phyloP scores from a whole-genome alignment of 208 protist species.

The Trypanosoma brucei region DNA sequence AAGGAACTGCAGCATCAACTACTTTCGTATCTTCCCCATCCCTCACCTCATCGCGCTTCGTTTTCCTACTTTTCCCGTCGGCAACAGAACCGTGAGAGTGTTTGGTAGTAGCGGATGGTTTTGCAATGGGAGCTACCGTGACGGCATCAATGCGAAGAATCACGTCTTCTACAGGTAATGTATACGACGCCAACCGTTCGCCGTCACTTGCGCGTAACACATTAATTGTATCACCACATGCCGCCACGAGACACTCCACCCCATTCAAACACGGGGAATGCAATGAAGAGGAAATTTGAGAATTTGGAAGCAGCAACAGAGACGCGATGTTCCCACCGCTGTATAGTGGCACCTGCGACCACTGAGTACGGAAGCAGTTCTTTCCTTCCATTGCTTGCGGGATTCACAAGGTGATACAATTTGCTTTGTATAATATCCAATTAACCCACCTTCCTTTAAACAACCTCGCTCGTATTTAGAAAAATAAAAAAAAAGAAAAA shows the following conservation, averaged over 20 bases:
- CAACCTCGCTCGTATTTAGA: background rate
- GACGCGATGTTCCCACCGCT: conserved; percentile 78
- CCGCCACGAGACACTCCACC: conserved; percentile 59
- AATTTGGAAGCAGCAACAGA: conserved; percentile 31
- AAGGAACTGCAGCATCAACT: conserved; percentile 16
- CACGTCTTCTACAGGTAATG: conserved; percentile 75
- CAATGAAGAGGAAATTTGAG: background rate
- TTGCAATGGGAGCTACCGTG: conserved; percentile 26
- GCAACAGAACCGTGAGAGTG: background rate
- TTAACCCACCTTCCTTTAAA: too few relatives aligned
- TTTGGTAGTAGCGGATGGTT: background rate
- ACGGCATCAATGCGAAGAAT: conserved; percentile 82
- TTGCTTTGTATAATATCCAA: too few relatives aligned
- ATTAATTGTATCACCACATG: conserved; percentile 84
- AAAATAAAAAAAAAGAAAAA: conserved; percentile 8
- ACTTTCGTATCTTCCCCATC: conserved; percentile 9
- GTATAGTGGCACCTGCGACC: conserved; percentile 82
- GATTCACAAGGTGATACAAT: background rate
- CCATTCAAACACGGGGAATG: conserved; percentile 6
- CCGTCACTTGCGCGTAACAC: conserved; percentile 52
- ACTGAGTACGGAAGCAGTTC: conserved; percentile 82
- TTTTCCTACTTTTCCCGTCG: conserved; percentile 2
- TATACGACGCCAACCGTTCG: conserved; percentile 62
- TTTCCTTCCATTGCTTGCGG: conserved; percentile 67
- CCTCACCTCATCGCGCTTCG: background rate